Evolutionary conservation across 1,139 yeast genomes (phyloP), one percentile per base, ranked within the genome.

Genomic region (Pichia sp.): DNA sequence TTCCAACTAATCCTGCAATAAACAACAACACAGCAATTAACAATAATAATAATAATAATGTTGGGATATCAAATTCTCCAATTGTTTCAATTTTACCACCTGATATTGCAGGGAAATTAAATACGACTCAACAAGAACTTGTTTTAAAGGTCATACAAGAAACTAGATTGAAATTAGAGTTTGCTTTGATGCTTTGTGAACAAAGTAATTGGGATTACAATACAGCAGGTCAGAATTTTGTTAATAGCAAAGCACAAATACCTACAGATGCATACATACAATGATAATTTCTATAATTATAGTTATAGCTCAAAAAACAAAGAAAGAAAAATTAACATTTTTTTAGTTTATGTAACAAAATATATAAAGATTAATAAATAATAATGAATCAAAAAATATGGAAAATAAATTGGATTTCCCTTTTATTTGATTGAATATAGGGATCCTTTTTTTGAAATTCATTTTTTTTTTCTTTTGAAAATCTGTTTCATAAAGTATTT

Each of bases 201-300:
- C 96, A 89, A 65, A 88, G 96, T 59, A 75, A 79, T 49, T 90
- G 95, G 90, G 85, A 87, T 66, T 82, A 79, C 58, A 81, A 78
- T 44, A 76, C 72, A 51, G 90, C 96, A 39, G 71, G 80, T 28
- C 74, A 74, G 44, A 82, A 87, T 54, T 92, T 90, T 67, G 79
- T 81, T 58, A 81, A 77, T 56, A 83, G 88, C 34, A 74, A 72
- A 52, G 65, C 67, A 4, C 67, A 70, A 42, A 71, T 82, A 33
- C 87, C 87, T 10, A 76, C 77, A n/a, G 74, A 78, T 49, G 87
- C 86, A 2, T 82, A 57, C 47, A 35, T 42, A 34, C 42, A 36
- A 42, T 6, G 18, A 18, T 18, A 18, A 18, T 18, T 18, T 18
- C 18, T 18, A 18, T 18, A 18, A 18, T 18, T 18, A 18, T 18